These are phyloP conservation scores for Phascolomyces articulosus DNA, from an alignment of 371 early-diverging fungal species.

Conservation along the genomic window DNA sequence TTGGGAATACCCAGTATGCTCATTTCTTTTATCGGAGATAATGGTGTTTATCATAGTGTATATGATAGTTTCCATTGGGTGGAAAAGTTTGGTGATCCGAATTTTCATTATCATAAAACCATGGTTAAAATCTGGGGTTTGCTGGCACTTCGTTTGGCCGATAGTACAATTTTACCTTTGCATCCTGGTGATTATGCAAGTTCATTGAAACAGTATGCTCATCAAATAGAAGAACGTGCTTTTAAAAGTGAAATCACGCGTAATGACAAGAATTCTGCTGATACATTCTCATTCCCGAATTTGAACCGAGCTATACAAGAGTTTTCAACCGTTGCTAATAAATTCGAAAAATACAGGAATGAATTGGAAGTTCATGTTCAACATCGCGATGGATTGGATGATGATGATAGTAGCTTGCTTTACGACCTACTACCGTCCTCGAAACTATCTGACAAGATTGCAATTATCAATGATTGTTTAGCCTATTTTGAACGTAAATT, in stretches of 20 bases:
- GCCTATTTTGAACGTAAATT: slow-evolving; percentile 58
- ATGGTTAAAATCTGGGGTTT: slow-evolving; percentile 46
- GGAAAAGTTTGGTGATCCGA: slow-evolving; percentile 67
- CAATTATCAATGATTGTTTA: slow-evolving; percentile 41
- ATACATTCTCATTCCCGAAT: slow-evolving; percentile 10
- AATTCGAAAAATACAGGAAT: slow-evolving; percentile 14
- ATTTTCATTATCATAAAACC: slow-evolving; percentile 58
- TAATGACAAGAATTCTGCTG: too few species aligned
- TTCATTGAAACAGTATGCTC: slow-evolving; percentile 22
- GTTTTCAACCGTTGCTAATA: slow-evolving; percentile 1
- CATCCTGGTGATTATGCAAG: slow-evolving; percentile 43
- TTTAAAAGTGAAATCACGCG: neutral
- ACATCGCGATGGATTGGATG: neutral
- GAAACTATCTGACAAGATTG: slow-evolving; percentile 19
- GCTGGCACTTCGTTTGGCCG: slow-evolving; percentile 42
- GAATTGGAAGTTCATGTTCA: slow-evolving; percentile 6
- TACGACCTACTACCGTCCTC: slow-evolving; percentile 26
- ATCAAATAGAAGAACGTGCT: slow-evolving; percentile 13
- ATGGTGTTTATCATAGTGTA: slow-evolving; percentile 63
- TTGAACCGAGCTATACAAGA: slow-evolving; percentile 14
- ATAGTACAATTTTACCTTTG: slow-evolving; percentile 41
- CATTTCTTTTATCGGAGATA: slow-evolving; percentile 50
- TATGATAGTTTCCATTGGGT: slow-evolving; percentile 67
- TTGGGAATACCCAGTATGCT: slow-evolving; percentile 63
- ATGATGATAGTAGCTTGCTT: too few species aligned